phyloP scores from a whole-genome alignment of 2,329 filamentous ascomycete species.

The Fusarium falciforme region DNA sequence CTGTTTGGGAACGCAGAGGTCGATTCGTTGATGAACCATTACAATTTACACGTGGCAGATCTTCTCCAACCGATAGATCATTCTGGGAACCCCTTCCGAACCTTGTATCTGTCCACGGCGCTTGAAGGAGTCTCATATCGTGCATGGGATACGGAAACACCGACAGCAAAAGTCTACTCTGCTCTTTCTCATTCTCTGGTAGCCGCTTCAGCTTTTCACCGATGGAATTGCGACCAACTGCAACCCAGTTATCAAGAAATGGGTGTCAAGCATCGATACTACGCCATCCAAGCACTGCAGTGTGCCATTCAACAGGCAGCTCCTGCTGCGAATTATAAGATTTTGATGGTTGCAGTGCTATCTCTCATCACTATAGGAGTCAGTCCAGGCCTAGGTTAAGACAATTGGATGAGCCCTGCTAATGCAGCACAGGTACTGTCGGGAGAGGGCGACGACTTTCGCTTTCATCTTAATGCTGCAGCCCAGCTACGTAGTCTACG shows the following conservation, averaged over 20 bases:
- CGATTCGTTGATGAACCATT: slow-evolving; percentile 17
- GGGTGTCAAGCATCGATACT: neutral
- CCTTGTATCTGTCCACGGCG: slow-evolving; percentile 18
- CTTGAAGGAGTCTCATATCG: slow-evolving; percentile 3
- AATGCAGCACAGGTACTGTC: neutral
- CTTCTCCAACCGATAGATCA: slow-evolving; percentile 20
- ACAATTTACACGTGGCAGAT: slow-evolving; percentile 20
- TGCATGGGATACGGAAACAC: neutral
- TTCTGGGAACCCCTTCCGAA: slow-evolving; percentile 17
- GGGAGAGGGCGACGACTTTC: neutral
- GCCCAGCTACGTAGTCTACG: slow-evolving; percentile 10
- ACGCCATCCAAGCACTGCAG: neutral
- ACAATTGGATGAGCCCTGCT: neutral
- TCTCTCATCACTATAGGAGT: neutral
- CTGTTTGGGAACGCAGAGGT: neutral
- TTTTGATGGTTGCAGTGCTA: neutral
- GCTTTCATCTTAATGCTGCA: slow-evolving; percentile 16
- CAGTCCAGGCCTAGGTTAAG: neutral
- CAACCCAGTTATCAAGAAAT: neutral
- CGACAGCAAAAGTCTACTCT: slow-evolving; percentile 11
- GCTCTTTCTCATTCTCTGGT: slow-evolving; percentile 16
- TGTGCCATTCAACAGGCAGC: neutral
- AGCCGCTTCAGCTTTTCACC: neutral
- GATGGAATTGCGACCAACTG: neutral
- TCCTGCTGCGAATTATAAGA: neutral